Percentiles rank a stretch among this genome's conserved stretches.
Conservation (phyloP, 1,284 basidiomycete genomes). For the Heliocybe sulcata region DNA sequence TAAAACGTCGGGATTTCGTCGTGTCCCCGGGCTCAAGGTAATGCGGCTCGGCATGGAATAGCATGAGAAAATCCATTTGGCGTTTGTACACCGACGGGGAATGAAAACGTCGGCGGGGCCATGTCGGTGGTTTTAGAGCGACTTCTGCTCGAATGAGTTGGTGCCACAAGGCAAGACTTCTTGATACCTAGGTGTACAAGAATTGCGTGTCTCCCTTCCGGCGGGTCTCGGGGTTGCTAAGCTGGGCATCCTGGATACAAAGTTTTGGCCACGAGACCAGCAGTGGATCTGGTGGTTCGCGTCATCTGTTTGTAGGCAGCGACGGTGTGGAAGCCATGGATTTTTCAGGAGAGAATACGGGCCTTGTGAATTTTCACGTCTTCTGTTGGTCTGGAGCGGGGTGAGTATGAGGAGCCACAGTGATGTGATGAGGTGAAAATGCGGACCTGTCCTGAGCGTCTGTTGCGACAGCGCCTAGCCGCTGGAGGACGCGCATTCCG, state of each 20-base stretch:
- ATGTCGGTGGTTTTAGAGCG: background rate
- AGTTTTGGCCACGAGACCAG: background rate
- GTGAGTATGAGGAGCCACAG: conserved; percentile 9
- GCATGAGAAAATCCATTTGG: background rate
- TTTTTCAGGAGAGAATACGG: conserved; percentile 32
- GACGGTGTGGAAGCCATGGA: background rate
- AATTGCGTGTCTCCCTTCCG: background rate
- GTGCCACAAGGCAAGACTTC: background rate
- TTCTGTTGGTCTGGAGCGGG: conserved; percentile 56
- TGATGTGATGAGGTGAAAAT: conserved; percentile 6
- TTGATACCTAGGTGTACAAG: background rate
- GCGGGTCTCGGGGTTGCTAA: background rate
- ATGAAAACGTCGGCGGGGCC: background rate
- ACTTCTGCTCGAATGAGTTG: background rate
- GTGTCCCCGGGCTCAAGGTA: background rate
- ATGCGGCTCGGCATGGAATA: background rate
- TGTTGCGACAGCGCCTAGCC: conserved; percentile 73
- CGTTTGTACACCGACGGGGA: background rate
- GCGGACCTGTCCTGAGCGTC: conserved; percentile 73
- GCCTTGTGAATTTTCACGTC: conserved; percentile 79
- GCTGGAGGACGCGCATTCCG: conserved; percentile 83
- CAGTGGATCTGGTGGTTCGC: background rate
- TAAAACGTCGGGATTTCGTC: conserved; percentile 1
- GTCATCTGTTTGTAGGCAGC: background rate
- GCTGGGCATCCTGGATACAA: background rate